These are phyloP conservation scores for Phialophora expanda DNA, from an alignment of 2,329 filamentous ascomycete genomes.

Conservation along the genomic window DNA sequence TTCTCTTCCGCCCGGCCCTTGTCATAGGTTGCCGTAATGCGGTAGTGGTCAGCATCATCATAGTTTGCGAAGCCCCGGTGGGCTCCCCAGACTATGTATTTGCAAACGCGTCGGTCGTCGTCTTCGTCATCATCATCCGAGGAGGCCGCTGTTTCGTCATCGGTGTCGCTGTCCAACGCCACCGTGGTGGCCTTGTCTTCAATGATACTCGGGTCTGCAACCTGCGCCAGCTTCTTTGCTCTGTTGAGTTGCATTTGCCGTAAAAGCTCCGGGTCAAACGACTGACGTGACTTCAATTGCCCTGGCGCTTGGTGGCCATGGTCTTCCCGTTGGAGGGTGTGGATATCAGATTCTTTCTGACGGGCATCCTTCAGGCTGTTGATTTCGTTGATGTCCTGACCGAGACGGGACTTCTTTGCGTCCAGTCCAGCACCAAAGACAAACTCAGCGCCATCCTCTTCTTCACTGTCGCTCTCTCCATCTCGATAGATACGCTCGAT, in stretches of 20 bases:
- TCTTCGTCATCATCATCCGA: conserved; percentile 18
- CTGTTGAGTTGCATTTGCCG: conserved; percentile 8
- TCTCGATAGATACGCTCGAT: background rate
- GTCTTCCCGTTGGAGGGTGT: conserved; percentile 11
- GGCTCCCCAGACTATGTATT: conserved; percentile 28
- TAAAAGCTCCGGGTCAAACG: conserved; percentile 13
- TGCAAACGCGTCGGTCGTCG: conserved; percentile 21
- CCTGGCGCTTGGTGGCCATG: conserved; percentile 15
- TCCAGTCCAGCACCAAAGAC: conserved; percentile 25
- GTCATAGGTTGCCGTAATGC: conserved; percentile 24
- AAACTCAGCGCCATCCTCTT: conserved; percentile 32
- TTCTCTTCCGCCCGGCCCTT: conserved; percentile 17
- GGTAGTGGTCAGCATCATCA: conserved; percentile 27
- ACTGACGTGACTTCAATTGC: conserved; percentile 6
- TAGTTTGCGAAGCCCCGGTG: conserved; percentile 28
- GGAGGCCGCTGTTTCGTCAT: conserved; percentile 6
- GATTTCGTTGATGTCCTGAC: conserved; percentile 24
- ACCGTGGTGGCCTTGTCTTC: conserved; percentile 9
- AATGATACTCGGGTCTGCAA: conserved; percentile 5
- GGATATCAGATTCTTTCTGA: conserved; percentile 10
- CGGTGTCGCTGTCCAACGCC: conserved; percentile 19
- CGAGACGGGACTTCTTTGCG: background rate
- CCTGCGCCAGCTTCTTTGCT: background rate
- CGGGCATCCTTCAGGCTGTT: conserved; percentile 26
- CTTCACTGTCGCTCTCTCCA: conserved; percentile 31